Conservation (phyloP, 768 basidiomycete genomes). For the Leccinum uliginosum region DNA sequence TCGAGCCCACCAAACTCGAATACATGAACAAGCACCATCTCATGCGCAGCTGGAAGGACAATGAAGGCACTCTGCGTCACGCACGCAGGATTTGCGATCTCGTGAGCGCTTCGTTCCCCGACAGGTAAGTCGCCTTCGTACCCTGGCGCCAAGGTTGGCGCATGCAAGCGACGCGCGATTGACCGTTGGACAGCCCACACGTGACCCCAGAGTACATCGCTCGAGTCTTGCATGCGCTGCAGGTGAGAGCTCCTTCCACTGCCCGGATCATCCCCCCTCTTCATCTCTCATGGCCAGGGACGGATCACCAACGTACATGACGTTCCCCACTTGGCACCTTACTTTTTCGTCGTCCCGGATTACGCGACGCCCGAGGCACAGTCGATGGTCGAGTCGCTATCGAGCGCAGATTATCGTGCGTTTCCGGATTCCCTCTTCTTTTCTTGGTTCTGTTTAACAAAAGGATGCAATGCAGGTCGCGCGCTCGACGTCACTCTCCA, state of each 20-base stretch:
- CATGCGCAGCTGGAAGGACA: slow-evolving; percentile 46
- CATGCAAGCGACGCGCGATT: background rate
- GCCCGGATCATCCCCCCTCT: background rate
- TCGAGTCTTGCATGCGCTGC: slow-evolving; percentile 55
- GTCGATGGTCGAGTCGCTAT: slow-evolving; percentile 44
- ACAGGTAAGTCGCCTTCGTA: slow-evolving; percentile 39
- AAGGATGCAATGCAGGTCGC: background rate
- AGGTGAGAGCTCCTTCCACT: slow-evolving; percentile 36
- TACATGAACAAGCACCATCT: slow-evolving; percentile 89
- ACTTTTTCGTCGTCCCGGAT: slow-evolving; percentile 74
- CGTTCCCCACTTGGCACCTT: slow-evolving; percentile 62
- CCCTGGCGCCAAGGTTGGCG: too few species aligned
- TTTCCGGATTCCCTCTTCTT: background rate
- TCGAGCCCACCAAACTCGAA: slow-evolving; percentile 77
- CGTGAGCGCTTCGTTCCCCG: slow-evolving; percentile 55
- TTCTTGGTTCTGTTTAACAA: background rate
- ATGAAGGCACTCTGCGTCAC: slow-evolving; percentile 48
- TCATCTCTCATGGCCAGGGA: slow-evolving; percentile 39
- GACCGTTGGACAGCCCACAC: slow-evolving; percentile 34
- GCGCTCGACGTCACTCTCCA: slow-evolving; percentile 5
- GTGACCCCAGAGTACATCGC: slow-evolving; percentile 57
- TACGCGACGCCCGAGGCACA: slow-evolving; percentile 50
- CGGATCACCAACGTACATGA: slow-evolving; percentile 70
- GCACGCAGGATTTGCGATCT: slow-evolving; percentile 49
- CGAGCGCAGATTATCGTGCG: slow-evolving; percentile 44